phyloP scores from a whole-genome alignment of 768 basidiomycete genomes.

The Suillus hirtellus region DNA sequence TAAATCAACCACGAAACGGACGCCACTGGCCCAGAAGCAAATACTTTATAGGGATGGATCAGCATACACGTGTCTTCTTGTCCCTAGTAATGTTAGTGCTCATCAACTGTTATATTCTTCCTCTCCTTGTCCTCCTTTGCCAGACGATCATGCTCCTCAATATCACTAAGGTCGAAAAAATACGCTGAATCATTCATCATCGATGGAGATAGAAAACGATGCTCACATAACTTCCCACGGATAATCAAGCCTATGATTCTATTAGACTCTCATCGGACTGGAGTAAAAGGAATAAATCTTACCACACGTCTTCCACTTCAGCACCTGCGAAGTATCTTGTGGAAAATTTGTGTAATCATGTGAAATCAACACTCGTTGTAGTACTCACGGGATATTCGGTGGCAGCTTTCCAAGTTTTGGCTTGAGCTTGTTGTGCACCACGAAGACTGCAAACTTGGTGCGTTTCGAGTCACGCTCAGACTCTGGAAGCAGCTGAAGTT shows the following conservation, averaged over 20 bases:
- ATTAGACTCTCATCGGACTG: slow-evolving; percentile 19
- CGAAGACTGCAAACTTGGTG: slow-evolving; percentile 90
- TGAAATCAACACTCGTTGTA: not conserved
- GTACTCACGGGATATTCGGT: slow-evolving; percentile 56
- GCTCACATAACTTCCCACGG: slow-evolving; percentile 80
- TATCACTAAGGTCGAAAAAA: slow-evolving; percentile 48
- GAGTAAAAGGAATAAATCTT: slow-evolving; percentile 28
- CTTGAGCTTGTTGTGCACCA: slow-evolving; percentile 94
- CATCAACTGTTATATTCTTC: not conserved
- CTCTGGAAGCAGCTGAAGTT: slow-evolving; percentile 65
- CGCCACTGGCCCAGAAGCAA: not conserved
- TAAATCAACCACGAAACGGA: not conserved
- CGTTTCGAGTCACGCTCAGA: slow-evolving; percentile 69
- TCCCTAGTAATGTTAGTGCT: not conserved
- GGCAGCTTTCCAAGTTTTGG: slow-evolving; percentile 79
- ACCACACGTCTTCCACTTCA: slow-evolving; percentile 75
- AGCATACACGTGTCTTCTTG: not conserved
- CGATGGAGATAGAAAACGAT: slow-evolving; percentile 1
- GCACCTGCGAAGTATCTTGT: slow-evolving; percentile 77
- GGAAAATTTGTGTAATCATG: slow-evolving; percentile 14
- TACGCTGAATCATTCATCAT: not conserved
- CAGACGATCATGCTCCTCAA: slow-evolving; percentile 72
- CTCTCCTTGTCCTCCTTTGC: slow-evolving; percentile 45
- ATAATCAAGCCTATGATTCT: slow-evolving; percentile 66
- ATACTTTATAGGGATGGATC: not conserved